phyloP scores from a whole-genome alignment of 2,329 filamentous ascomycete genomes.

The Claviceps digitariae region DNA sequence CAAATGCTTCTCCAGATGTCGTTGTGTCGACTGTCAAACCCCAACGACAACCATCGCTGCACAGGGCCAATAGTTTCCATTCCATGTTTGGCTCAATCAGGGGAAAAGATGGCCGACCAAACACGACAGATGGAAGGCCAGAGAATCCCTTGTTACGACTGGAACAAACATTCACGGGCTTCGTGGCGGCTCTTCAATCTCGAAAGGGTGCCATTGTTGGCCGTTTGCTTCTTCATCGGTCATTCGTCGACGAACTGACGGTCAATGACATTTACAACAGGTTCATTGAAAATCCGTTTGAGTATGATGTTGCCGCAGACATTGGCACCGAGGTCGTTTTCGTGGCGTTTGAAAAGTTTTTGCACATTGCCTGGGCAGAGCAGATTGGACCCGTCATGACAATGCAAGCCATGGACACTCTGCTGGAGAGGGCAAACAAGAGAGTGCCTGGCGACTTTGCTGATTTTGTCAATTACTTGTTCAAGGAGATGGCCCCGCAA shows the following conservation, averaged over 20 bases:
- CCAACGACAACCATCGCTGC: slow-evolving; percentile 27
- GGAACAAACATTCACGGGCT: slow-evolving; percentile 75
- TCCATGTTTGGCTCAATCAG: slow-evolving; percentile 42
- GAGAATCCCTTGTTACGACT: slow-evolving; percentile 58
- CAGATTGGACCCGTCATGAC: slow-evolving; percentile 79
- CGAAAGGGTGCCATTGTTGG: slow-evolving; percentile 81
- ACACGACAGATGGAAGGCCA: slow-evolving; percentile 35
- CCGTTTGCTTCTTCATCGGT: slow-evolving; percentile 56
- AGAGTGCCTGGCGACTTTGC: slow-evolving; percentile 60
- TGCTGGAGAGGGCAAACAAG: slow-evolving; percentile 57
- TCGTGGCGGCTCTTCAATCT: slow-evolving; percentile 67
- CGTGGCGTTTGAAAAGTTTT: slow-evolving; percentile 84
- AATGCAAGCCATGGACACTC: slow-evolving; percentile 51
- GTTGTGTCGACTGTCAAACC: slow-evolving; percentile 21
- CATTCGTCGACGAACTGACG: slow-evolving; percentile 57
- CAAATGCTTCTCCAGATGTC: slow-evolving; percentile 21
- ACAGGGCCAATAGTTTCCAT: slow-evolving; percentile 32
- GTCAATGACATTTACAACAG: slow-evolving; percentile 88
- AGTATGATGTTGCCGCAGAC: slow-evolving; percentile 62
- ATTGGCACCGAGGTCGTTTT: slow-evolving; percentile 74
- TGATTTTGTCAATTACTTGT: slow-evolving; percentile 52
- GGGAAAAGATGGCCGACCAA: slow-evolving; percentile 25
- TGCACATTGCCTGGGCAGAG: slow-evolving; percentile 76
- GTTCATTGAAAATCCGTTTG: slow-evolving; percentile 70
- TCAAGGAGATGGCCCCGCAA: slow-evolving; percentile 53